Base-by-base conservation (phyloP, 2,329 filamentous ascomycete species). In the Sclerotinia sclerotiorum region DNA sequence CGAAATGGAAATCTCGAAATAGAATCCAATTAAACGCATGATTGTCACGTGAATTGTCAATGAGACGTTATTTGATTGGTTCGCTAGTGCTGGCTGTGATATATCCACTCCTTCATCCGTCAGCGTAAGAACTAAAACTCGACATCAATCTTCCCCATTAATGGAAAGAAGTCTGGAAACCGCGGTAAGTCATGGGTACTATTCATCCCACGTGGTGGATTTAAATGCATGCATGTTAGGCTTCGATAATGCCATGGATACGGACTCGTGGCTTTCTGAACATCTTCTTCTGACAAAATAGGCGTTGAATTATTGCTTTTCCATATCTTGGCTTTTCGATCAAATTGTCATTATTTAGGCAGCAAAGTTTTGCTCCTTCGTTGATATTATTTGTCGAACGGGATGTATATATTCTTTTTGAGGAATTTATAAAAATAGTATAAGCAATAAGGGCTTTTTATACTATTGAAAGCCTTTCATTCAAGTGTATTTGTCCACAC, bases 1-100 rank as follows among this genome's bases (percentile, higher is more conserved):
- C 19, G 57, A 54, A 46, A 67, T 54, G 27, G 39, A 63, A 46
- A 6, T 62, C 56, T 54, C 5, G 60, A 67, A 62, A 67, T 67
- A 62, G 29, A 51, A 51, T 49, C 29, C 60, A 39, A 62, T 39
- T 15, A 58, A 39, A 35, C 13, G 15, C 3, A 46, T 3, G 1
- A 0, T 1, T 1, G 32, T 32, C 63, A 65, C 54, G 60, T 62
- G 60, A 39, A 2, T 0, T 19, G 1, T 8, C 5, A 10, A 10
- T 5, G n/a, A 46, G 19, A 5, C 29, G 5, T 4, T 3, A 5
- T n/a, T 35, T 39, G 8, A 48, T 49, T 27, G 39, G 39, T 13
- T 66, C 35, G 44, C 27, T 32, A 48, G 29, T 42, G 3, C 29
- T 29, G 21, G 19, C 13, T 17, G 39, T 42, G 39, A 42, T 42